A percentile compares a stretch with the other conserved stretches of the same genome.
Conservation (phyloP, 1,284 basidiomycete species). For the Sphagnurus paluster region DNA sequence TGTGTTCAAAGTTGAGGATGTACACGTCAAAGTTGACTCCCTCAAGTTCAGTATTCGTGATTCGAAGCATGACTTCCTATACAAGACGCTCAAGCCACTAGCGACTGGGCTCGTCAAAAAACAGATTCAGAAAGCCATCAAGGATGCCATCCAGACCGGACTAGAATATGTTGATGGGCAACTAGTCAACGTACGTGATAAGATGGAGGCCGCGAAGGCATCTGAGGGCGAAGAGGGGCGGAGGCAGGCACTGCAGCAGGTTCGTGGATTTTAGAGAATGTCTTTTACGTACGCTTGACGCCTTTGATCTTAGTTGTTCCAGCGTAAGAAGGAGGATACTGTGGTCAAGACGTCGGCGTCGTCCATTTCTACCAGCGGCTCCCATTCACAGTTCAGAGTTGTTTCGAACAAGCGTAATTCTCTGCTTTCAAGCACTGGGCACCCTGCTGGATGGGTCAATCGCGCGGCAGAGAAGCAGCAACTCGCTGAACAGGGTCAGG, state of each 20-base stretch:
- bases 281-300: not conserved
- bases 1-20: constrained; percentile 79
- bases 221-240: constrained; percentile 33
- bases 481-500: constrained; percentile 46
- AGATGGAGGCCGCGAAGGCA: constrained; percentile 73
- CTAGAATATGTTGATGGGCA: constrained; percentile 88
- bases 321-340: constrained; percentile 56
- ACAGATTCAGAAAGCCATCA: constrained; percentile 85
- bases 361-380: constrained; percentile 14
- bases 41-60: constrained; percentile 92
- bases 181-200: constrained; percentile 77
- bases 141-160: constrained; percentile 75
- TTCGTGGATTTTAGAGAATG: constrained; percentile 24
- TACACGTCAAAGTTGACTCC: constrained; percentile 80
- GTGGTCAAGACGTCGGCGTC: constrained; percentile 21
- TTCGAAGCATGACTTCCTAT: constrained; percentile 88
- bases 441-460: constrained; percentile 73
- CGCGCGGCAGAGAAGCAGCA: constrained; percentile 60
- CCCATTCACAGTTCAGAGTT: constrained; percentile 67
- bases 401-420: constrained; percentile 65
- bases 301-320: constrained; percentile 46
- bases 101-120: constrained; percentile 86
- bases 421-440: constrained; percentile 59
- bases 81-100: constrained; percentile 79
- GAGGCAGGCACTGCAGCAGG: constrained; percentile 65